Evolutionary conservation across 176 grass and related monocot species (phyloP).

Genomic region (Raddia guianensis): DNA sequence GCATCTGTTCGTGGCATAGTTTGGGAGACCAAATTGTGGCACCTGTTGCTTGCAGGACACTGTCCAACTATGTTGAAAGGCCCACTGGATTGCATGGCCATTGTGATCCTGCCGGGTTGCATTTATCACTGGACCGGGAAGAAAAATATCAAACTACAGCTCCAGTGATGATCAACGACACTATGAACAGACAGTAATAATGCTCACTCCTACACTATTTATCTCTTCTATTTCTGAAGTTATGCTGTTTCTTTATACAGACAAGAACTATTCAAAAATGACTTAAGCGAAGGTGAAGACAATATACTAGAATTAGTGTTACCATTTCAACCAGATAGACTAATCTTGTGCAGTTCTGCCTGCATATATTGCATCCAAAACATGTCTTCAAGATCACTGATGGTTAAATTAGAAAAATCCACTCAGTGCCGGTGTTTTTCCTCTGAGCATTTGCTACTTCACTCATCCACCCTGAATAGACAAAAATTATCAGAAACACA

Average conservation of each 20-base stretch:
- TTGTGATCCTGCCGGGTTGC: constrained; percentile 30
- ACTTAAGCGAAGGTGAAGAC: background rate
- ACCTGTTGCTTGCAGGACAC: constrained; percentile 18
- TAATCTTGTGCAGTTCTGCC: constrained; percentile 1
- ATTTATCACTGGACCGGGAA: constrained; percentile 32
- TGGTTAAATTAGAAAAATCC: constrained; percentile 25
- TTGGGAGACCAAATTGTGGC: constrained; percentile 40
- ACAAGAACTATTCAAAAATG: constrained; percentile 1
- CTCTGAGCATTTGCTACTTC: constrained; percentile 2
- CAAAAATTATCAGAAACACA: constrained; percentile 20
- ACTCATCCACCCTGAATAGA: constrained; percentile 19
- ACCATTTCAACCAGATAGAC: constrained; percentile 10
- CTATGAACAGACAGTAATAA: constrained; percentile 28
- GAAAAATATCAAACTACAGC: background rate
- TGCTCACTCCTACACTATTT: background rate
- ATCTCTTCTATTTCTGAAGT: constrained; percentile 10
- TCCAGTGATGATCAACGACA: constrained; percentile 7
- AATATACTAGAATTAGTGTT: background rate
- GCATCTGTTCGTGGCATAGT: constrained; percentile 34
- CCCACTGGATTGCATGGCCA: constrained; percentile 21
- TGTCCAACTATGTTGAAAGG: constrained; percentile 32
- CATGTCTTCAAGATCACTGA: constrained; percentile 23
- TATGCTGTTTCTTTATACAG: background rate
- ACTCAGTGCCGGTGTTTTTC: background rate
- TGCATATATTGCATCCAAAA: constrained; percentile 19